phyloP scores from a whole-genome alignment of 2,329 filamentous ascomycete species.

The Aspergillus fumigatiaffinis region DNA sequence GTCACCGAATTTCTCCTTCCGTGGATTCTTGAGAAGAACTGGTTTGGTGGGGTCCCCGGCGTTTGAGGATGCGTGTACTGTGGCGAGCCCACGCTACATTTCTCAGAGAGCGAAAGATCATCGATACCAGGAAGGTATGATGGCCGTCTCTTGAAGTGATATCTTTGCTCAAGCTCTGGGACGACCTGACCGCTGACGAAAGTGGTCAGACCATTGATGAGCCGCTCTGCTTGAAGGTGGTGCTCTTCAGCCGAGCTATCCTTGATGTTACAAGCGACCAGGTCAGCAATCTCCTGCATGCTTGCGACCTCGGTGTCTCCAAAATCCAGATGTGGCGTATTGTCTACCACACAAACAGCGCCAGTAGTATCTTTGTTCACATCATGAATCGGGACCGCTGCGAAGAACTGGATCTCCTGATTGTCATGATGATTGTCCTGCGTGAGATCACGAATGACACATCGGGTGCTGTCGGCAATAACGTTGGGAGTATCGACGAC shows the following conservation, averaged over 20 bases:
- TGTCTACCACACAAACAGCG: slow-evolving; percentile 56
- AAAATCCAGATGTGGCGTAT: slow-evolving; percentile 48
- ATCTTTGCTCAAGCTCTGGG: neutral
- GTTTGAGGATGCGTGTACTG: neutral
- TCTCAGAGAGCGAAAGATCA: neutral
- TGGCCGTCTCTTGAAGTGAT: neutral
- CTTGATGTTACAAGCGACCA: neutral
- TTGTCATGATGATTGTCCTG: slow-evolving; percentile 33
- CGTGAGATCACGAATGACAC: slow-evolving; percentile 36
- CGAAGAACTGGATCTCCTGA: slow-evolving; percentile 48
- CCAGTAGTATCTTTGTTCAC: slow-evolving; percentile 55
- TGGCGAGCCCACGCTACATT: neutral
- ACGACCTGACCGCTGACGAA: slow-evolving; percentile 42
- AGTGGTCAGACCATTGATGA: slow-evolving; percentile 49
- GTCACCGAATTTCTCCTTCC: slow-evolving; percentile 1
- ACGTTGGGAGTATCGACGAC: neutral
- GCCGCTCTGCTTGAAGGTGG: slow-evolving; percentile 51
- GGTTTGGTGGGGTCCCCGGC: neutral
- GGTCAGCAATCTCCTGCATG: slow-evolving; percentile 51
- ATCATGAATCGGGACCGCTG: slow-evolving; percentile 58
- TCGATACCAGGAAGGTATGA: neutral
- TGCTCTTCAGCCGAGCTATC: slow-evolving; percentile 44
- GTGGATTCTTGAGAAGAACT: neutral
- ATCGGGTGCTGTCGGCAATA: slow-evolving; percentile 11
- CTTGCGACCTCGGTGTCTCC: slow-evolving; percentile 34